phyloP scores from a whole-genome alignment of 2,329 filamentous ascomycete genomes.

The Metarhizium robertsii region DNA sequence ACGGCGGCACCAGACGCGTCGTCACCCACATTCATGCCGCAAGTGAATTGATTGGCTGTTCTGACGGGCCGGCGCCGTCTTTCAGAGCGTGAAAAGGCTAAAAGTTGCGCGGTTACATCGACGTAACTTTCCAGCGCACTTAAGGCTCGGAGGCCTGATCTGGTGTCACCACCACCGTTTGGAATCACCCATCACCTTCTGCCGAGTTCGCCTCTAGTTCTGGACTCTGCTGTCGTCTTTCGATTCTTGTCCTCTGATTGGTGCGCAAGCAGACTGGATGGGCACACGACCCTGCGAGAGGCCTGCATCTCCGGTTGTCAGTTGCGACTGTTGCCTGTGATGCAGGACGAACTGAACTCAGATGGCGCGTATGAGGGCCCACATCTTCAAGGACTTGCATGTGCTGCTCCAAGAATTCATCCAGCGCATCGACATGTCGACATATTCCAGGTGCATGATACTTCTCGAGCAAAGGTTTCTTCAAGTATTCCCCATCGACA shows the following conservation, averaged over 20 bases:
- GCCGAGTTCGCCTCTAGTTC: background rate
- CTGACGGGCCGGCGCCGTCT: background rate
- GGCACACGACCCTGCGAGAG: background rate
- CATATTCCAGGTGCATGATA: too few species aligned
- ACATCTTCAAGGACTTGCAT: background rate
- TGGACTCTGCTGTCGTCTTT: background rate
- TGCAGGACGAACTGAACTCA: background rate
- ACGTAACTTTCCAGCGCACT: slow-evolving; percentile 6
- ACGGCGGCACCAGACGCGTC: background rate
- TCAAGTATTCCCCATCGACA: too few species aligned
- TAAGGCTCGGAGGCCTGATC: background rate
- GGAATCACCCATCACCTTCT: slow-evolving; percentile 1
- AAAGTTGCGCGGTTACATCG: slow-evolving; percentile 9
- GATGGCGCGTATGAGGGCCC: background rate
- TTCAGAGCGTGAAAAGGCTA: background rate
- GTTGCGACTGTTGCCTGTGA: background rate
- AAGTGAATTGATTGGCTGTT: slow-evolving; percentile 1
- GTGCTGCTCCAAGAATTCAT: too few species aligned
- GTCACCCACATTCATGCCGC: background rate
- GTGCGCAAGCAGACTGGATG: background rate
- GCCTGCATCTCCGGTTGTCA: background rate
- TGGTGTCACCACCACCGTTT: slow-evolving; percentile 4
- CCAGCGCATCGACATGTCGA: too few species aligned
- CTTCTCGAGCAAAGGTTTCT: too few species aligned
- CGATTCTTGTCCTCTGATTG: background rate